phyloP scores from a whole-genome alignment of 164 flowering plant species.

The Annona squamosa region DNA sequence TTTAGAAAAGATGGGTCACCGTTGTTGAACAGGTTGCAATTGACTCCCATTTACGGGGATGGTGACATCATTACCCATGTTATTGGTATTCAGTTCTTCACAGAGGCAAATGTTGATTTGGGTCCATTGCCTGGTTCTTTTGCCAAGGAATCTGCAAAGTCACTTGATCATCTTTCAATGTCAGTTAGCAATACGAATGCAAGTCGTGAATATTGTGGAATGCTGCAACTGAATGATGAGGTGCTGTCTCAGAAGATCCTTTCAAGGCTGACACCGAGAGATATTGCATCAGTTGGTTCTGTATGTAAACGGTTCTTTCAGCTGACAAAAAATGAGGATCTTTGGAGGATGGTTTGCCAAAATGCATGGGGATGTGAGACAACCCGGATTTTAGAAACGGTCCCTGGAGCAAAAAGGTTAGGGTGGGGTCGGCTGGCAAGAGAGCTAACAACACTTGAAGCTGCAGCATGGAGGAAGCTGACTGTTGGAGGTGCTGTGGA shows the following conservation, averaged over 20 bases:
- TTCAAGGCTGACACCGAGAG: constrained; percentile 71
- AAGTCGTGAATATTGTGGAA: constrained; percentile 57
- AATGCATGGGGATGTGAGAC: constrained; percentile 96
- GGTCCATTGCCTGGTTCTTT: constrained; percentile 59
- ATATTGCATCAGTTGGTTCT: constrained; percentile 80
- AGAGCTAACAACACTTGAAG: constrained; percentile 89
- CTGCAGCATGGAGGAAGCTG: constrained; percentile 85
- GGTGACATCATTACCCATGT: constrained; percentile 72
- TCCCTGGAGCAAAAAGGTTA: constrained; percentile 74
- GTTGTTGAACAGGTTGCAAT: constrained; percentile 65
- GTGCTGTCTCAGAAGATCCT: constrained; percentile 66
- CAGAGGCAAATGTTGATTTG: constrained; percentile 68
- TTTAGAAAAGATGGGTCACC: constrained; percentile 92
- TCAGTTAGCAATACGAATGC: constrained; percentile 39
- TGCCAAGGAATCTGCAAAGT: constrained; percentile 39
- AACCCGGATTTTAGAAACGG: constrained; percentile 71
- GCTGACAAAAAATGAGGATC: constrained; percentile 71
- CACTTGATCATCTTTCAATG: constrained; percentile 33
- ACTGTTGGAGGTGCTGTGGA: constrained; percentile 89
- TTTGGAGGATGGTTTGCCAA: constrained; percentile 94
- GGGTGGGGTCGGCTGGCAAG: constrained; percentile 88
- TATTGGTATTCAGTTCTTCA: constrained; percentile 83
- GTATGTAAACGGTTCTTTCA: constrained; percentile 63
- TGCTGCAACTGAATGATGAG: constrained; percentile 75
- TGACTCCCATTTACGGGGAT: constrained; percentile 79